A percentile compares a stretch with the other conserved stretches of the same genome.
Evolutionary conservation across 73 alveolate species (phyloP).

Genomic region (Stentor coeruleus): DNA sequence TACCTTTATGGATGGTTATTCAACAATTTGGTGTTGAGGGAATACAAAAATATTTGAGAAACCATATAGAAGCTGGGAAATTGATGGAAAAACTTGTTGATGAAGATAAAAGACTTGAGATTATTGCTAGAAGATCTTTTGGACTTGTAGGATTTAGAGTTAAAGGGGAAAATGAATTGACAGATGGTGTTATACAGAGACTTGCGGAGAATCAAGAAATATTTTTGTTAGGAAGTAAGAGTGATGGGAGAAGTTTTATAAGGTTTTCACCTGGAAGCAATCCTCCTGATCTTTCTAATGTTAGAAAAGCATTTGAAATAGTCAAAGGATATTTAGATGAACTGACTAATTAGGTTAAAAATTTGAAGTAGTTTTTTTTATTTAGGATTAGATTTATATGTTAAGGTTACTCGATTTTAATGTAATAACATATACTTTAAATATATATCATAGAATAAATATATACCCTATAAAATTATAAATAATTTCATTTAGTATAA

Average conservation of each 20-base stretch:
- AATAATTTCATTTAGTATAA: no score
- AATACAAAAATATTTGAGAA: background rate
- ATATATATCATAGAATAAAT: no score
- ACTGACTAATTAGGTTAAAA: no score
- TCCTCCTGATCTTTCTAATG: background rate
- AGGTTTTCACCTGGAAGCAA: background rate
- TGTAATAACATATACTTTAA: no score
- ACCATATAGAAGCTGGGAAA: background rate
- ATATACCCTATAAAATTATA: no score
- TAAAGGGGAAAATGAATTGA: slow-evolving; percentile 22
- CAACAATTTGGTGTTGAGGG: slow-evolving; percentile 8
- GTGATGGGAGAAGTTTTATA: background rate
- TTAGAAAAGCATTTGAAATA: background rate
- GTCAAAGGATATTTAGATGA: background rate
- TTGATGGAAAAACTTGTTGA: background rate
- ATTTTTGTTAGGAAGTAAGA: background rate
- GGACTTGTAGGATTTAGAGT: slow-evolving; percentile 28
- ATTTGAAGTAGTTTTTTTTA: no score
- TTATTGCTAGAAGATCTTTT: background rate
- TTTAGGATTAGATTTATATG: no score
- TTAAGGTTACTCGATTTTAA: no score
- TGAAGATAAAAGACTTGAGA: slow-evolving; percentile 19
- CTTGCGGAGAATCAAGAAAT: background rate
- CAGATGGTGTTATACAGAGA: background rate
- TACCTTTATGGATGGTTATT: background rate